Evolutionary conservation across 371 early-diverging fungal species (phyloP).

Genomic region (Dichotomocladium elegans): DNA sequence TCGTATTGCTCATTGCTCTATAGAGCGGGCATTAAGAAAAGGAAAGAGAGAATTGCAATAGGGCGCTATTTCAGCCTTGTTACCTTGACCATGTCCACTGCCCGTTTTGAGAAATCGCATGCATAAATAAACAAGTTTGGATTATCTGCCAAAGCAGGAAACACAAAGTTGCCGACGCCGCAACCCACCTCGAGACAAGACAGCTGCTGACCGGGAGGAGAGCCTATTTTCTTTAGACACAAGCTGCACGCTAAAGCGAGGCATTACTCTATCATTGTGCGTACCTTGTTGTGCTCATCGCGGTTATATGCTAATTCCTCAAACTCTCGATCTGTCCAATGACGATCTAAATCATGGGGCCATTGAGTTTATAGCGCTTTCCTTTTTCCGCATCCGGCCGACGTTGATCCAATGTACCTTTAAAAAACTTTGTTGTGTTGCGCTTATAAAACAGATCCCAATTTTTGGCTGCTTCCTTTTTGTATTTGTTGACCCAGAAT

Average conservation of each 20-base stretch:
- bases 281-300: constrained; percentile 15
- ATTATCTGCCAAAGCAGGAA: constrained; percentile 81
- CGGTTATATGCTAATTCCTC: constrained; percentile 60
- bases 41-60: too few species aligned
- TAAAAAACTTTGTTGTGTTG: constrained; percentile 91
- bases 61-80: too few species aligned
- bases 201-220: constrained; percentile 8
- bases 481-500: constrained; percentile 83
- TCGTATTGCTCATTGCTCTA: constrained; percentile 57
- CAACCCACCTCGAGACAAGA: constrained; percentile 83
- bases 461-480: constrained; percentile 76
- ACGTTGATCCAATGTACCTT: constrained; percentile 31
- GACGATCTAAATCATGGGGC: constrained; percentile 56
- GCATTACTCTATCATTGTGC: neutral
- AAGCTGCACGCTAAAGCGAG: neutral
- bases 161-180: constrained; percentile 96
- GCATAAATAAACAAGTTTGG: constrained; percentile 70
- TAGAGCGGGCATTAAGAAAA: too few species aligned
- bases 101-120: constrained; percentile 82
- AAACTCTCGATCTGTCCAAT: constrained; percentile 96
- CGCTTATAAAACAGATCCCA: constrained; percentile 92
- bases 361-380: neutral
- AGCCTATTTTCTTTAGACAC: neutral
- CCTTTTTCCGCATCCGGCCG: too few species aligned
- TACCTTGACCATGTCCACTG: constrained; percentile 75